These are phyloP conservation scores for Cercospora sesami DNA, from an alignment of 2,329 filamentous ascomycete species.

Conservation along the genomic window DNA sequence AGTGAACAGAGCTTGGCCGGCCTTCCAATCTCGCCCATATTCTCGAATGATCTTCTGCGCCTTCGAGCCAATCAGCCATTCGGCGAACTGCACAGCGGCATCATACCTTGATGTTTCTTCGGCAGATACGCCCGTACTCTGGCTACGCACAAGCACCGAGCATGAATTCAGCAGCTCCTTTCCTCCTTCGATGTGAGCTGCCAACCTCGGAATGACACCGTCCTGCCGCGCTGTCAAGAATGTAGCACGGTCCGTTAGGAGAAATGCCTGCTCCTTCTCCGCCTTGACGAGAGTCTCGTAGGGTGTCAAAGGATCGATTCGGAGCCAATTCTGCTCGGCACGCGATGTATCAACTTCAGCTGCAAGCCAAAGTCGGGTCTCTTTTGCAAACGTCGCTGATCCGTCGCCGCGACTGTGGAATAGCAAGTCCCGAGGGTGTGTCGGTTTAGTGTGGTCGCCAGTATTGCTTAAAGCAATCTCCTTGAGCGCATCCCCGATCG, in stretches of 20 bases:
- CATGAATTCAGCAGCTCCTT: conserved; percentile 29
- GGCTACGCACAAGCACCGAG: conserved; percentile 22
- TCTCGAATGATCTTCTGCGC: conserved; percentile 22
- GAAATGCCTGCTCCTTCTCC: conserved; percentile 24
- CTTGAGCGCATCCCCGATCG: conserved; percentile 13
- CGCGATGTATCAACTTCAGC: conserved; percentile 11
- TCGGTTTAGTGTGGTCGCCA: not conserved
- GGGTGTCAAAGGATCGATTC: conserved; percentile 22
- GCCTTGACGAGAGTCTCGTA: conserved; percentile 29
- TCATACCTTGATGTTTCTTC: not conserved
- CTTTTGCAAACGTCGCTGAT: conserved; percentile 29
- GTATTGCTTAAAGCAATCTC: not conserved
- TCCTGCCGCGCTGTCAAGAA: conserved; percentile 29
- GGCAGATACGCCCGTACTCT: not conserved
- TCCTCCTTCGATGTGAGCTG: conserved; percentile 25
- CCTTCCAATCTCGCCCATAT: conserved; percentile 26
- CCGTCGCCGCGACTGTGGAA: conserved; percentile 31
- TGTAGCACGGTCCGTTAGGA: conserved; percentile 30
- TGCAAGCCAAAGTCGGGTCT: conserved; percentile 23
- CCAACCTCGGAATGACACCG: conserved; percentile 16
- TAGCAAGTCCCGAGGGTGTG: not conserved
- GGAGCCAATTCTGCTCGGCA: conserved; percentile 17
- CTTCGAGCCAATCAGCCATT: conserved; percentile 18
- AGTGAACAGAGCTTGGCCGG: conserved; percentile 25
- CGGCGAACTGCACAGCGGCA: conserved; percentile 23